Conservation (phyloP, 208 protist genomes). For the Plasmodiophora brassicae region DNA sequence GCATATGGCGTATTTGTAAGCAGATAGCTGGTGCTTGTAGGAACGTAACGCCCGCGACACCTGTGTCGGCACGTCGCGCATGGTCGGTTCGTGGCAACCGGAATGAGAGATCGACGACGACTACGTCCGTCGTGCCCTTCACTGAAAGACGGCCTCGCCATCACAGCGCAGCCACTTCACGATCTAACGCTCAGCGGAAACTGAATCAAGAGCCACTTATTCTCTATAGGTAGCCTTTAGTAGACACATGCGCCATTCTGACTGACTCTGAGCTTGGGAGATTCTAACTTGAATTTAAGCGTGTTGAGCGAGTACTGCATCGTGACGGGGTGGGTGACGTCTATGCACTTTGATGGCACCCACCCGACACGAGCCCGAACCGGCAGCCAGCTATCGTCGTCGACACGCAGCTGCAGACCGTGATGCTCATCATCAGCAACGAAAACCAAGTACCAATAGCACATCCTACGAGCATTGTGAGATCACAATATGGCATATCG, state of each 20-base stretch:
- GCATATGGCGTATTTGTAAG: no score
- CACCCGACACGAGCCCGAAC: neutral
- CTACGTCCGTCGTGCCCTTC: no score
- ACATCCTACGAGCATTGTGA: neutral
- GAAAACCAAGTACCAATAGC: slow-evolving; percentile 13
- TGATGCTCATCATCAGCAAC: neutral
- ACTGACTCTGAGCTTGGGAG: neutral
- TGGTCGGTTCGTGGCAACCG: no score
- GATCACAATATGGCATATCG: neutral
- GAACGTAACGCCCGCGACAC: no score
- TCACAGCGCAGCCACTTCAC: no score
- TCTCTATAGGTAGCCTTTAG: neutral
- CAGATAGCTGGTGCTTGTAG: no score
- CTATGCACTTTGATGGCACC: neutral
- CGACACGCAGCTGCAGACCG: neutral
- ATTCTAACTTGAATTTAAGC: neutral
- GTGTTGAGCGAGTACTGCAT: slow-evolving; percentile 19
- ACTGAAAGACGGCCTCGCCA: no score
- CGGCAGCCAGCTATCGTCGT: neutral
- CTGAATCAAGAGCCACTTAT: no score
- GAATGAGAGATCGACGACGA: no score
- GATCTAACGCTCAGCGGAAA: no score
- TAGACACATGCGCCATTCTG: slow-evolving; percentile 2
- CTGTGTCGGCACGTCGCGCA: no score
- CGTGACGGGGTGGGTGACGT: neutral